These are phyloP conservation scores for Pedinophyceae sp. DNA, from an alignment of 139 green algal genomes.

Conservation along the genomic window DNA sequence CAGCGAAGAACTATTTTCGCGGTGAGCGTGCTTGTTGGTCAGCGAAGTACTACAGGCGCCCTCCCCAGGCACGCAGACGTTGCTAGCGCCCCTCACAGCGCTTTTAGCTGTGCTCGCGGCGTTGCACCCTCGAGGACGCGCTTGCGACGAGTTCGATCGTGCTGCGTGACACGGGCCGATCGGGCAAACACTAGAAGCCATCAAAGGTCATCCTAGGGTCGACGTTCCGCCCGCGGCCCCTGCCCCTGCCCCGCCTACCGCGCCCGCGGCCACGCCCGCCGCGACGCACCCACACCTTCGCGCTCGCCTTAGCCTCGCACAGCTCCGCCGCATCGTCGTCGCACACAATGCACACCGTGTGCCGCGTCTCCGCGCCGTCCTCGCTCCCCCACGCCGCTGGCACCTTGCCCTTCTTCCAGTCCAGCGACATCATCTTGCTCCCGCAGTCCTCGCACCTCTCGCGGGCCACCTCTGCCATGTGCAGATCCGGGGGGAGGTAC, in stretches of 20 bases:
- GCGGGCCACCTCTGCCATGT: slow-evolving; percentile 29
- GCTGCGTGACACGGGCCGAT: too few relatives aligned
- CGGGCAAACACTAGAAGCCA: slow-evolving; percentile 3
- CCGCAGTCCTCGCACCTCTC: slow-evolving; percentile 34
- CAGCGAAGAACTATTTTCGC: too few relatives aligned
- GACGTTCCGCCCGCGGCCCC: background rate
- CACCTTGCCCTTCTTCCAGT: slow-evolving; percentile 4
- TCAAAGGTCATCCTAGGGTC: slow-evolving; percentile 9
- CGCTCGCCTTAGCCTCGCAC: background rate
- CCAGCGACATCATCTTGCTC: background rate
- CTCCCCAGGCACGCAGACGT: too few relatives aligned
- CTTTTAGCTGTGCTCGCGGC: too few relatives aligned
- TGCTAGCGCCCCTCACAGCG: too few relatives aligned
- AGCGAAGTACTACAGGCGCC: too few relatives aligned
- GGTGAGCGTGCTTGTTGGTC: too few relatives aligned
- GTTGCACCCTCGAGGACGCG: too few relatives aligned
- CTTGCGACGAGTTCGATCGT: too few relatives aligned
- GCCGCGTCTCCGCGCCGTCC: background rate
- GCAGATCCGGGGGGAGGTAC: slow-evolving; percentile 51
- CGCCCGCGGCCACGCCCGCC: background rate
- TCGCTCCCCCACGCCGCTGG: slow-evolving; percentile 2
- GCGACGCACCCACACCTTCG: background rate
- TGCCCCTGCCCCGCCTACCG: slow-evolving; percentile 1
- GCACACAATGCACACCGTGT: slow-evolving; percentile 3
- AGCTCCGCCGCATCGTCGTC: background rate